These are phyloP conservation scores for Geum urbanum DNA, from an alignment of 306 rosid species.

Conservation along the genomic window DNA sequence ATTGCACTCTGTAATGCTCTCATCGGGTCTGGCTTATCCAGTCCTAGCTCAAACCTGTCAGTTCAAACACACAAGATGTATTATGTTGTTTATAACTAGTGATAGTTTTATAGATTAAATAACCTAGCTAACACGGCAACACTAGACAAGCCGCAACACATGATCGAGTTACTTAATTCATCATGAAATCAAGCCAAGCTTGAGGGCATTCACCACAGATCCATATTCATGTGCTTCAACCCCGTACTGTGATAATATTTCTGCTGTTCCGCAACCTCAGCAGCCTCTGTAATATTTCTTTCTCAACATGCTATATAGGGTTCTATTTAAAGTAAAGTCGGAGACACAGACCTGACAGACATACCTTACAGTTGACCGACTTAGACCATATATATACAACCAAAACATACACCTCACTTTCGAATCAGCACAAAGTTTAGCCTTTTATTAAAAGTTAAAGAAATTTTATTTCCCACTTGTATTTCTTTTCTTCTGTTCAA, in stretches of 20 bases:
- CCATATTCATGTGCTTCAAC: constrained; percentile 50
- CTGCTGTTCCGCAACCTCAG: constrained; percentile 50
- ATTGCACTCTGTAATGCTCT: constrained; percentile 82
- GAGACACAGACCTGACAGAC: too few relatives aligned
- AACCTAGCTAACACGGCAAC: neutral
- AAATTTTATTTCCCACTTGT: neutral
- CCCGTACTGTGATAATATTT: constrained; percentile 43
- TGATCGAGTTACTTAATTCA: constrained; percentile 54
- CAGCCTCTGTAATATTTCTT: constrained; percentile 35
- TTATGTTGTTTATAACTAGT: neutral
- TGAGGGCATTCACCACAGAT: constrained; percentile 84
- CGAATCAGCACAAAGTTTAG: neutral
- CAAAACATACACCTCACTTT: neutral
- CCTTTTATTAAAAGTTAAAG: neutral
- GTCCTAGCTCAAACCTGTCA: constrained; percentile 79
- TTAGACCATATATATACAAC: too few relatives aligned
- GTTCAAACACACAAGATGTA: neutral
- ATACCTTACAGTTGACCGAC: too few relatives aligned
- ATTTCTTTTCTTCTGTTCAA: neutral
- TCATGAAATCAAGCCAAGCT: constrained; percentile 98
- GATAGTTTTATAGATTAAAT: neutral
- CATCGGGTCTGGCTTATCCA: constrained; percentile 88
- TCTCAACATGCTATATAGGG: too few relatives aligned
- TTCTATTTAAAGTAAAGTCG: too few relatives aligned
- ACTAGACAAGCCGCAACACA: neutral